Evolutionary conservation across 768 basidiomycete species (phyloP).

Genomic region (Neoboletus magnificus): DNA sequence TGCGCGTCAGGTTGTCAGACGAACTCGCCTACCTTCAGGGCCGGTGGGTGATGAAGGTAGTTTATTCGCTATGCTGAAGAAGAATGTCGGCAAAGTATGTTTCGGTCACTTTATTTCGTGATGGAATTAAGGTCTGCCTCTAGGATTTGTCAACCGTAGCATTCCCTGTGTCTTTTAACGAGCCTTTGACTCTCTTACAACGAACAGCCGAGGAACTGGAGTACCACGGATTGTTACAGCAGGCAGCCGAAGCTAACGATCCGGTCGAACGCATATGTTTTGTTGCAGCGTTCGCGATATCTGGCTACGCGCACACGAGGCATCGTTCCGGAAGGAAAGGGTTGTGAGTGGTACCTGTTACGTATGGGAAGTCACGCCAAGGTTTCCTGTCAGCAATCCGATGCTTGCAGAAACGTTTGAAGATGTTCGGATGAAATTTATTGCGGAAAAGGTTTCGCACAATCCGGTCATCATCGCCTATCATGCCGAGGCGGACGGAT

Average conservation of each 20-base stretch:
- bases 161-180: conserved; percentile 89
- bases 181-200: conserved; percentile 81
- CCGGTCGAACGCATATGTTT: conserved; percentile 67
- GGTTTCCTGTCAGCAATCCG: conserved; percentile 59
- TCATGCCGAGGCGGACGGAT: conserved; percentile 75
- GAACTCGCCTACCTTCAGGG: conserved; percentile 58
- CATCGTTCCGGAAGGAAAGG: conserved; percentile 82
- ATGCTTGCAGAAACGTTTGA: conserved; percentile 90
- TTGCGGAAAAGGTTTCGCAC: conserved; percentile 86
- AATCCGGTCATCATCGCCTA: conserved; percentile 83
- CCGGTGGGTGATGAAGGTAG: conserved; percentile 75
- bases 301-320: conserved; percentile 77
- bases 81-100: conserved; percentile 81
- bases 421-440: conserved; percentile 72
- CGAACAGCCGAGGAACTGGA: conserved; percentile 81
- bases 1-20: conserved; percentile 38
- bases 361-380: conserved; percentile 4
- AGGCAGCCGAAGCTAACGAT: conserved; percentile 57
- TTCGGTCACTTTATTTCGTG: not conserved
- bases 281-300: conserved; percentile 83
- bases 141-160: conserved; percentile 81
- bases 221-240: conserved; percentile 65
- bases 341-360: conserved; percentile 55
- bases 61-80: conserved; percentile 77
- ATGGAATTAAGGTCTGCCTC: not conserved